Conservation (phyloP, 2,329 filamentous ascomycete genomes). For the Sarocladium brachiariae region DNA sequence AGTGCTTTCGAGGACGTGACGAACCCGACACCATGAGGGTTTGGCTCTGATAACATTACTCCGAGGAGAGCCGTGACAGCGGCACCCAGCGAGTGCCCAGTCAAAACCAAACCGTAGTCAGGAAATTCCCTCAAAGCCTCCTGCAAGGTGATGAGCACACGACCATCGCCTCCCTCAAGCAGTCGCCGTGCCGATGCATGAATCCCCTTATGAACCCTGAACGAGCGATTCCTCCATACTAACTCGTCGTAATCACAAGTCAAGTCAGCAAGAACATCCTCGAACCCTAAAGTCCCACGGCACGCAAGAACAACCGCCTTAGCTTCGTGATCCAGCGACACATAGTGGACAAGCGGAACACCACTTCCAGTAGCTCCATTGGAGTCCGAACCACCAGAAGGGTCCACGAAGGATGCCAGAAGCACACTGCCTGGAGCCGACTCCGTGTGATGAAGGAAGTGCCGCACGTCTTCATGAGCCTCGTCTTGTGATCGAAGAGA, state of each 20-base stretch:
- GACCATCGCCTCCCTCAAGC: conserved; percentile 59
- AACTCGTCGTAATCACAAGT: conserved; percentile 66
- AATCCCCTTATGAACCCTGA: conserved; percentile 69
- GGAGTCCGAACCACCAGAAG: conserved; percentile 59
- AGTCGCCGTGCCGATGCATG: conserved; percentile 64
- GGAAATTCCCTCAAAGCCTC: conserved; percentile 59
- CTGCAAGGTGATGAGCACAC: conserved; percentile 59
- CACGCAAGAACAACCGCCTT: conserved; percentile 68
- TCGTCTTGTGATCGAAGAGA: conserved; percentile 31
- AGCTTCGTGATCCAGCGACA: conserved; percentile 64
- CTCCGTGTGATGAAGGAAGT: conserved; percentile 40
- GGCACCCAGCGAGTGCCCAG: conserved; percentile 62
- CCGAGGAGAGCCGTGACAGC: conserved; percentile 64
- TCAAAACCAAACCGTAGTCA: conserved; percentile 63
- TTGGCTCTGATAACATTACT: conserved; percentile 62
- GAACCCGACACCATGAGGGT: conserved; percentile 48
- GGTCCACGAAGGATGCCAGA: conserved; percentile 64
- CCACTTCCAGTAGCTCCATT: conserved; percentile 59
- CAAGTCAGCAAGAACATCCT: conserved; percentile 67
- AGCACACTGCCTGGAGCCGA: conserved; percentile 55
- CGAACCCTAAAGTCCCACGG: conserved; percentile 65
- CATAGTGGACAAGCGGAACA: conserved; percentile 66
- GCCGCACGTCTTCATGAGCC: conserved; percentile 13
- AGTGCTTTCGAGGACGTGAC: conserved; percentile 51
- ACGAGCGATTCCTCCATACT: conserved; percentile 54